Evolutionary conservation across 1,284 basidiomycete genomes (phyloP).

Genomic region (Sanghuangporus sanghuang): DNA sequence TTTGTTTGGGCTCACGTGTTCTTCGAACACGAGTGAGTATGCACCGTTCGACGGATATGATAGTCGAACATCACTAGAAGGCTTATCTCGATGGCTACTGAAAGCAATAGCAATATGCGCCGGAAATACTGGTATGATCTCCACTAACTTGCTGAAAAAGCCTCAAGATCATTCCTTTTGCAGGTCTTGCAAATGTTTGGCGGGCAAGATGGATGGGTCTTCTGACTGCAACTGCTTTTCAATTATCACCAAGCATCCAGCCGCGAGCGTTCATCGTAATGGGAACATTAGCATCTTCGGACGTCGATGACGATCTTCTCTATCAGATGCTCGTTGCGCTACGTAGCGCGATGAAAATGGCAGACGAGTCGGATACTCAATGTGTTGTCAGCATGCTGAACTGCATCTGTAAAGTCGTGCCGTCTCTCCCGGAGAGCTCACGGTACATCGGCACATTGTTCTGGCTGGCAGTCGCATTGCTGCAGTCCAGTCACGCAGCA

Average conservation of each 20-base stretch:
- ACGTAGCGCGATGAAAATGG: slow-evolving; percentile 56
- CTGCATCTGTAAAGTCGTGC: slow-evolving; percentile 75
- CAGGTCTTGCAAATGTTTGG: slow-evolving; percentile 89
- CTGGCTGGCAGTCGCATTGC: slow-evolving; percentile 80
- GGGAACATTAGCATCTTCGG: slow-evolving; percentile 72
- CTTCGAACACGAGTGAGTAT: slow-evolving; percentile 54
- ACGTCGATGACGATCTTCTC: slow-evolving; percentile 83
- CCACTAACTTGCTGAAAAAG: not conserved
- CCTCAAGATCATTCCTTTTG: not conserved
- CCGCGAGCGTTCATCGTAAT: slow-evolving; percentile 86
- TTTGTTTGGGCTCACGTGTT: slow-evolving; percentile 69
- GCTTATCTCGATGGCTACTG: slow-evolving; percentile 60
- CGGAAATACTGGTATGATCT: slow-evolving; percentile 58
- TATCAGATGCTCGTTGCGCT: slow-evolving; percentile 88
- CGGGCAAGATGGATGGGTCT: slow-evolving; percentile 90
- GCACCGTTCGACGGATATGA: slow-evolving; percentile 58
- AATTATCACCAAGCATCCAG: slow-evolving; percentile 86
- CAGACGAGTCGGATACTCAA: slow-evolving; percentile 66
- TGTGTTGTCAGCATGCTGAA: slow-evolving; percentile 83
- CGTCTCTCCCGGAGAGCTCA: slow-evolving; percentile 61
- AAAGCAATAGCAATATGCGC: slow-evolving; percentile 63
- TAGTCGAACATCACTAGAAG: slow-evolving; percentile 62
- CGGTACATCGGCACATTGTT: slow-evolving; percentile 74
- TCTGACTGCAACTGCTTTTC: slow-evolving; percentile 90
- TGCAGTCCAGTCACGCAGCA: slow-evolving; percentile 71